A percentile compares a stretch with the other conserved stretches of the same genome.
Evolutionary conservation across 805 yeast species (phyloP).

Genomic region (Jamesozyma spencerorum): DNA sequence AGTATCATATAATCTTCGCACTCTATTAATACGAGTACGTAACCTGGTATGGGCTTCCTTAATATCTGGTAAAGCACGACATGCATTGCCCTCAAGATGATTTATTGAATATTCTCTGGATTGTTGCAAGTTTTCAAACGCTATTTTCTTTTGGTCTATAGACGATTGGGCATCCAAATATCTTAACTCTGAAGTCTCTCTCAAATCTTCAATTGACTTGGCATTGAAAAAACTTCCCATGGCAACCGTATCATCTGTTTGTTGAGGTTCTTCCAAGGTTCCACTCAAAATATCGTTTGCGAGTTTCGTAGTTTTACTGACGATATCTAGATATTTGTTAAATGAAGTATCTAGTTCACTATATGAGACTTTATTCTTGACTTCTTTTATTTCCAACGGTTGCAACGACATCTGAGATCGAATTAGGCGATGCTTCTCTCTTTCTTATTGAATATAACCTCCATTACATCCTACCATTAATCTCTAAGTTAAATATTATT

Average conservation of each 20-base stretch:
- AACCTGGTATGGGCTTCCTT: conserved; percentile 8
- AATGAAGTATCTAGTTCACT: conserved; percentile 22
- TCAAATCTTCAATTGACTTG: conserved; percentile 8
- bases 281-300: conserved; percentile 17
- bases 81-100: conserved; percentile 8
- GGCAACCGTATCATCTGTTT: background rate
- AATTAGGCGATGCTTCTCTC: no score
- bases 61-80: conserved; percentile 12
- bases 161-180: conserved; percentile 21
- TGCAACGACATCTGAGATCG: conserved; percentile 8
- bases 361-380: conserved; percentile 18
- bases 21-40: conserved; percentile 13
- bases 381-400: conserved; percentile 12
- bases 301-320: conserved; percentile 14
- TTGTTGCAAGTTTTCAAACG: conserved; percentile 20
- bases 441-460: no score
- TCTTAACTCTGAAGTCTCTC: conserved; percentile 12
- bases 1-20: conserved; percentile 19
- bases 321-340: conserved; percentile 19
- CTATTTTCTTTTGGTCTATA: conserved; percentile 19
- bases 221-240: conserved; percentile 4
- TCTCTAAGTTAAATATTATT: no score
- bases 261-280: conserved; percentile 9
- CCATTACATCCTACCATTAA: no score
- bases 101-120: conserved; percentile 12